phyloP scores from a whole-genome alignment of 768 basidiomycete species.

The Auricularia cornea region DNA sequence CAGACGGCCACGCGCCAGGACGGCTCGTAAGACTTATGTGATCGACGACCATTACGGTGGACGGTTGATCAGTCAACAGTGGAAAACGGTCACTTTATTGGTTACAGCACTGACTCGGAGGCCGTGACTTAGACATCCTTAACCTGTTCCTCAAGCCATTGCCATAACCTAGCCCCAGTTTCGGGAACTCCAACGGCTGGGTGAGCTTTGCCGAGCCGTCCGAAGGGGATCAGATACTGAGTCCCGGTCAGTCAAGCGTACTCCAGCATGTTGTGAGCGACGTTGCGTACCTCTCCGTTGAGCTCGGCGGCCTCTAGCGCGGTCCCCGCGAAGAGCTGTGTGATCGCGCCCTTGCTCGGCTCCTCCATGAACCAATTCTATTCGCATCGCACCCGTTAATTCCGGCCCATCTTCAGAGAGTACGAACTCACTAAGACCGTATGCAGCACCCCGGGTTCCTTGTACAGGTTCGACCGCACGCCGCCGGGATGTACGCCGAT shows the following conservation, averaged over 20 bases:
- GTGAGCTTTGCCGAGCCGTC: slow-evolving; percentile 26
- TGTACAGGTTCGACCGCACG: slow-evolving; percentile 2
- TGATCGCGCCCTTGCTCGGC: slow-evolving; percentile 8
- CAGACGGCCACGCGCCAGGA: no score
- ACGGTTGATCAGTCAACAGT: no score
- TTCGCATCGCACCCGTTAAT: background rate
- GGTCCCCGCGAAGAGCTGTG: slow-evolving; percentile 11
- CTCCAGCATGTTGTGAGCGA: background rate
- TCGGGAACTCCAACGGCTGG: slow-evolving; percentile 27
- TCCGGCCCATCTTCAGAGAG: no score
- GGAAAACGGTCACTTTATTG: no score
- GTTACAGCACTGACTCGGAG: no score
- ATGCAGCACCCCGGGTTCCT: background rate
- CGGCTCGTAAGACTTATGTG: no score
- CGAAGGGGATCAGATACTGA: slow-evolving; percentile 43
- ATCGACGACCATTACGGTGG: no score
- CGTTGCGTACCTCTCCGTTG: slow-evolving; percentile 7
- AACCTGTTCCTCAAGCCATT: slow-evolving; percentile 40
- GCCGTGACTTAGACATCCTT: no score
- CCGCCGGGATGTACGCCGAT: slow-evolving; percentile 7
- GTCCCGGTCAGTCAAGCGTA: background rate
- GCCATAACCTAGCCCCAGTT: slow-evolving; percentile 33
- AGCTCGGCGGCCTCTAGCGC: slow-evolving; percentile 5
- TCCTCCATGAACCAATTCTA: background rate
- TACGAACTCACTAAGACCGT: slow-evolving; percentile 9